Conservation (phyloP, 176 grass and related monocot species). For the Eremochloa ophiuroides region DNA sequence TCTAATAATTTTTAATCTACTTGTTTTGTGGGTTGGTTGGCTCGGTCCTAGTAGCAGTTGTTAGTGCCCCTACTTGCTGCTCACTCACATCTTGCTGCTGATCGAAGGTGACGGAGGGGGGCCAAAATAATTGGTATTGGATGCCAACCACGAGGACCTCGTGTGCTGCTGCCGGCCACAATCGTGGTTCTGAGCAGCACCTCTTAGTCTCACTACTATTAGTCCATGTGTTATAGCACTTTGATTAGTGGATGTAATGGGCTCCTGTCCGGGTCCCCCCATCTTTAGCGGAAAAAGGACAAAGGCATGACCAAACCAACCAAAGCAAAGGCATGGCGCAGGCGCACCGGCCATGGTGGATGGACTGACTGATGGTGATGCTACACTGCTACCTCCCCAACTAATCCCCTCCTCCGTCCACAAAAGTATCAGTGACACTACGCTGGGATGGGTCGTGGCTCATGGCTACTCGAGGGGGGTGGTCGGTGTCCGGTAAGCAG, state of each 20-base stretch:
- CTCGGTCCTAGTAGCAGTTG: neutral
- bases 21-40: neutral
- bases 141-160: slow-evolving; percentile 32
- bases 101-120: neutral
- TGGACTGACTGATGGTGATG: neutral
- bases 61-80: neutral
- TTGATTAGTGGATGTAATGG: neutral
- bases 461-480: too few species aligned
- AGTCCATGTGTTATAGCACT: neutral
- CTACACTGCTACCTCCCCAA: neutral
- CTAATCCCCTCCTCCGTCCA: slow-evolving; percentile 21
- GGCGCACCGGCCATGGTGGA: slow-evolving; percentile 21
- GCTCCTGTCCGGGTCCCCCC: neutral
- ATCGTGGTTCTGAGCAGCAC: neutral
- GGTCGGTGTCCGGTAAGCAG: too few species aligned
- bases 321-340: neutral
- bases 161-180: slow-evolving; percentile 33
- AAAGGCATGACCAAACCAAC: slow-evolving; percentile 5
- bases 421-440: neutral
- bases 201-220: neutral
- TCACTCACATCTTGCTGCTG: neutral
- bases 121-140: neutral
- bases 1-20: neutral
- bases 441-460: neutral
- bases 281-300: neutral